These are phyloP conservation scores for Lentinula lateritia DNA, from an alignment of 768 basidiomycete genomes.

Conservation along the genomic window DNA sequence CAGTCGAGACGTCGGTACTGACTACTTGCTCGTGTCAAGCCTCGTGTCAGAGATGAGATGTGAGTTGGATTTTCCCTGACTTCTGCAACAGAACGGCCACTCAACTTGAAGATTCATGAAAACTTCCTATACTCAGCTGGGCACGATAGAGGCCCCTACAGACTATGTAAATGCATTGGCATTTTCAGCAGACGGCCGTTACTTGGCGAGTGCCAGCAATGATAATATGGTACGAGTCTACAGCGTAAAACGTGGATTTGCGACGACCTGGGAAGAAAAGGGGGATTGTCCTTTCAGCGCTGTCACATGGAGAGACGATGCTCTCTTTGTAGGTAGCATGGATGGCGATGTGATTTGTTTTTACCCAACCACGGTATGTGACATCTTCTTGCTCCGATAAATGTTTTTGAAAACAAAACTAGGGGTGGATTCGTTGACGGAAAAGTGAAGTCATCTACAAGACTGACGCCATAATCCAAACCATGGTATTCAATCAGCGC, in stretches of 20 bases:
- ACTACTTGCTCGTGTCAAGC: too few relatives aligned
- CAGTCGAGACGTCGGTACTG: too few relatives aligned
- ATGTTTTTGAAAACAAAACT: not conserved
- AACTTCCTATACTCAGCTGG: not conserved
- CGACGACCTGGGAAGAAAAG: not conserved
- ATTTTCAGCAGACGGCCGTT: not conserved
- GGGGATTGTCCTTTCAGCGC: not conserved
- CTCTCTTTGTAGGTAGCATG: not conserved
- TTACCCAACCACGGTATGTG: too few relatives aligned
- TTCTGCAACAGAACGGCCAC: not conserved
- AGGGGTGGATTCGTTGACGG: not conserved
- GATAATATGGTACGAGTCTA: not conserved
- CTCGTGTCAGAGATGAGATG: not conserved
- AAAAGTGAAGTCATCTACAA: not conserved
- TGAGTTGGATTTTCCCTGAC: not conserved
- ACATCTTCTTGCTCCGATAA: too few relatives aligned
- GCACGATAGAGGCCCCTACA: not conserved
- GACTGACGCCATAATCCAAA: not conserved
- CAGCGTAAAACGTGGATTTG: not conserved
- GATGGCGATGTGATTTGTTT: not conserved
- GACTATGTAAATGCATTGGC: not conserved
- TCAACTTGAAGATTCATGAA: not conserved
- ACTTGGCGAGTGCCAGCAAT: not conserved
- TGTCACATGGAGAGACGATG: not conserved
- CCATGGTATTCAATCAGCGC: not conserved